These are phyloP conservation scores for Verticillium albo-atrum DNA, from an alignment of 2,329 filamentous ascomycete species.

Conservation along the genomic window DNA sequence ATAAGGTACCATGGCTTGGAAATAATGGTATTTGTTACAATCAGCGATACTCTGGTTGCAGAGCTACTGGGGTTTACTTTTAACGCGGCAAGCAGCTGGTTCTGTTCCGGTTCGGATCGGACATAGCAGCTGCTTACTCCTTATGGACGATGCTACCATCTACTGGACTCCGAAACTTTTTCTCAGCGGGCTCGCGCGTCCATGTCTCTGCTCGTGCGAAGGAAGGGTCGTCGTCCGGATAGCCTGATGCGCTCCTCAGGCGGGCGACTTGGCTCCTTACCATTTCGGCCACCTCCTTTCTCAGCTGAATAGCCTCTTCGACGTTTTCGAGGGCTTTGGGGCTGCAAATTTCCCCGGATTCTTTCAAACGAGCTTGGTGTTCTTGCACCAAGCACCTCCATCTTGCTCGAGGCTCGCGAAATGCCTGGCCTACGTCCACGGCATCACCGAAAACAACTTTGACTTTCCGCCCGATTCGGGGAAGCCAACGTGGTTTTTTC, in stretches of 20 bases:
- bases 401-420: conserved; percentile 69
- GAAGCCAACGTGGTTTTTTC: conserved; percentile 73
- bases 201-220: conserved; percentile 78
- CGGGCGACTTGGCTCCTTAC: conserved; percentile 78
- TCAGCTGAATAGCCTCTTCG: conserved; percentile 64
- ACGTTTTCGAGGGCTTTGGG: conserved; percentile 63
- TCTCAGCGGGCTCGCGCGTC: conserved; percentile 46
- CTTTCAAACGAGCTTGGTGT: conserved; percentile 30
- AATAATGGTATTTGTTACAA: background rate
- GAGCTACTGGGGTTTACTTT: background rate
- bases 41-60: background rate
- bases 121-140: background rate
- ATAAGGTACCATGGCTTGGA: background rate
- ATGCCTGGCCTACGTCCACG: conserved; percentile 67
- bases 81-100: background rate
- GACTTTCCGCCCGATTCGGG: conserved; percentile 66
- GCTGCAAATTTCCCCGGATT: conserved; percentile 47
- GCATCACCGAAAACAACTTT: conserved; percentile 75
- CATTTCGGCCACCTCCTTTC: conserved; percentile 74
- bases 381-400: conserved; percentile 65
- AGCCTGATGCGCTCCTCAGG: conserved; percentile 66
- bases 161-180: conserved; percentile 47
- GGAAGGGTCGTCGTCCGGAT: conserved; percentile 75
- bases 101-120: background rate
- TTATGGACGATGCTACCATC: conserved; percentile 44